These are phyloP conservation scores for Heterobasidion annosum DNA, from an alignment of 1,284 basidiomycete species.

Conservation along the genomic window DNA sequence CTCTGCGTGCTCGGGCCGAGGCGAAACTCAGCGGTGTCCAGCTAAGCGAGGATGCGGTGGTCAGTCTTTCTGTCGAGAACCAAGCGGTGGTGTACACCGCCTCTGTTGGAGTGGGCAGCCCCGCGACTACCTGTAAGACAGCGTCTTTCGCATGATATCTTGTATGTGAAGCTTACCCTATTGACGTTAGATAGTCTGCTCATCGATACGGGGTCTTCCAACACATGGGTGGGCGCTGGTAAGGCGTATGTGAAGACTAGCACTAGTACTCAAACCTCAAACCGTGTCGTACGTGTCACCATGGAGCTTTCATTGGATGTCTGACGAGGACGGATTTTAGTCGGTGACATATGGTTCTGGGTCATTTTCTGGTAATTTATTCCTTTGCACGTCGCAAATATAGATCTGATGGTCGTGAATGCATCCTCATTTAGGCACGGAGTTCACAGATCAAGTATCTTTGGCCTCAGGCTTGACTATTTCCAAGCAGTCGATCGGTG, in stretches of 20 bases:
- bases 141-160: not conserved
- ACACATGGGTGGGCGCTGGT: constrained; percentile 61
- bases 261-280: constrained; percentile 28
- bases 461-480: constrained; percentile 22
- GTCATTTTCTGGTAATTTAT: constrained; percentile 33
- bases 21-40: constrained; percentile 21
- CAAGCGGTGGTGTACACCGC: constrained; percentile 21
- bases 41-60: constrained; percentile 23
- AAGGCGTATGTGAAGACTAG: constrained; percentile 36
- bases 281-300: constrained; percentile 28
- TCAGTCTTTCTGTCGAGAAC: constrained; percentile 31
- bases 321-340: constrained; percentile 18
- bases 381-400: not conserved
- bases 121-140: constrained; percentile 22
- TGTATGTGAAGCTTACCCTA: too few species aligned
- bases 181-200: constrained; percentile 17
- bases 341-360: constrained; percentile 44
- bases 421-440: constrained; percentile 17
- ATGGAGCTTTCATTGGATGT: not conserved
- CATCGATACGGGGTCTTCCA: constrained; percentile 30
- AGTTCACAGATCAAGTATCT: constrained; percentile 36
- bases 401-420: not conserved
- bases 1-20: constrained; percentile 28
- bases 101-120: constrained; percentile 23
- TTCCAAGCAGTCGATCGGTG: constrained; percentile 45